These are phyloP conservation scores for Lizonia empirigonia DNA, from an alignment of 2,329 filamentous ascomycete genomes.

Conservation along the genomic window DNA sequence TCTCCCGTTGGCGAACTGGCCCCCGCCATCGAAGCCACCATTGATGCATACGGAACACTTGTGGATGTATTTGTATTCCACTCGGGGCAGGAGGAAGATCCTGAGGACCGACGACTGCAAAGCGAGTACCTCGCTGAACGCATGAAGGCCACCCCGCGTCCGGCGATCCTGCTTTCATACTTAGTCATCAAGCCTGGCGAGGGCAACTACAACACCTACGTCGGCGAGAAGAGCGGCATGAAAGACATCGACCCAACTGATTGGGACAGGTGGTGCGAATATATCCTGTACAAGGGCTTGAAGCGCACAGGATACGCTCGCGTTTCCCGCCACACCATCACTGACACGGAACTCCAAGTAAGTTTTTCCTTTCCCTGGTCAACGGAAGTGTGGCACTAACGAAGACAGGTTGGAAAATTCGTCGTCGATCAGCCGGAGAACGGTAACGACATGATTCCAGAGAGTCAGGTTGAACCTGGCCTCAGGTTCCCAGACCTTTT, in stretches of 20 bases:
- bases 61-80: conserved; percentile 98
- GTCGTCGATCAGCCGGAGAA: conserved; percentile 74
- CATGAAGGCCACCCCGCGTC: conserved; percentile 82
- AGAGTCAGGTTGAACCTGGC: conserved; percentile 76
- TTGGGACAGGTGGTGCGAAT: conserved; percentile 99
- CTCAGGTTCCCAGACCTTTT: conserved; percentile 86
- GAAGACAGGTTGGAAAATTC: conserved; percentile 78
- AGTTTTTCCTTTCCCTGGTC: conserved; percentile 24
- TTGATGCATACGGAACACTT: conserved; percentile 87
- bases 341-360: conserved; percentile 94
- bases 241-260: conserved; percentile 90
- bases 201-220: conserved; percentile 97
- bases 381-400: neutral
- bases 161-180: conserved; percentile 86
- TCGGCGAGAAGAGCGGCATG: conserved; percentile 86
- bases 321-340: conserved; percentile 87
- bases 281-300: conserved; percentile 92
- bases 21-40: conserved; percentile 93
- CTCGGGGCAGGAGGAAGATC: conserved; percentile 96
- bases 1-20: conserved; percentile 93
- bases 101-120: conserved; percentile 87
- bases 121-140: conserved; percentile 82
- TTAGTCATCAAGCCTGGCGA: conserved; percentile 87
- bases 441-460: conserved; percentile 69
- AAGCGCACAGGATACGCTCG: conserved; percentile 87